Base-by-base conservation (phyloP, 2,329 filamentous ascomycete species). In the Ilyonectria sp. region DNA sequence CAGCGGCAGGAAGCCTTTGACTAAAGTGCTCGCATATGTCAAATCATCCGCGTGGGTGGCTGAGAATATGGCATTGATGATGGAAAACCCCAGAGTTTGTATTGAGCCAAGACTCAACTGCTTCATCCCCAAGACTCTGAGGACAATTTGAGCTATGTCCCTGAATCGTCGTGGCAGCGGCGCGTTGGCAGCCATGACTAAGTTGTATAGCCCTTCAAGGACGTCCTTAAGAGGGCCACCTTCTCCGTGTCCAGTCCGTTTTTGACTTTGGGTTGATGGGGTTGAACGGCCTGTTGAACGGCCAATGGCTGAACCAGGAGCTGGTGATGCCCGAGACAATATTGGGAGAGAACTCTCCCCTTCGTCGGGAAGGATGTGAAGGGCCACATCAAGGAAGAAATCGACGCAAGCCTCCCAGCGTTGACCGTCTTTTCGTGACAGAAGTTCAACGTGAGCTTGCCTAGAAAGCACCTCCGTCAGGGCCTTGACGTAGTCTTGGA, bases 371-470 rank as follows among this genome's bases (percentile, higher is more conserved):
- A 82, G 74, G 8, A 88, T 75, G 71, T 86, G 85, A n/a, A 82
- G 80, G 19, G 83, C 82, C 40, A 97, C 84, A 33, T 88, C 83
- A 59, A 91, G 83, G 72, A 93, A 93, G 75, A 98, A 96, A 57
- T 90, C 86, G 17, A 93, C 86, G 57, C 92, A 88, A 10, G 82
- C 81, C 54, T 89, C 83, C 94, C 95, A 97, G 64, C 90, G 86
- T 15, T 89, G 85, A 21, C 83, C 84, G 3, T 82, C 79, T 17
- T 83, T 80, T 26, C 84, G 81, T 11, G 90, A 87, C 13, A 98
- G 84, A 74, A 94, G 91, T 80, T 98, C 97, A 31, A 93, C 90
- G 78, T 97, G 94, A 19, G 93, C 87, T 52, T 90, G 89, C 74
- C 93, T 89, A 47, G 90, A 89, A 19, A 98, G 86, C 3, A 98